These are phyloP conservation scores for Brassica cretica DNA, from an alignment of 345 rosid genomes.

Conservation along the genomic window DNA sequence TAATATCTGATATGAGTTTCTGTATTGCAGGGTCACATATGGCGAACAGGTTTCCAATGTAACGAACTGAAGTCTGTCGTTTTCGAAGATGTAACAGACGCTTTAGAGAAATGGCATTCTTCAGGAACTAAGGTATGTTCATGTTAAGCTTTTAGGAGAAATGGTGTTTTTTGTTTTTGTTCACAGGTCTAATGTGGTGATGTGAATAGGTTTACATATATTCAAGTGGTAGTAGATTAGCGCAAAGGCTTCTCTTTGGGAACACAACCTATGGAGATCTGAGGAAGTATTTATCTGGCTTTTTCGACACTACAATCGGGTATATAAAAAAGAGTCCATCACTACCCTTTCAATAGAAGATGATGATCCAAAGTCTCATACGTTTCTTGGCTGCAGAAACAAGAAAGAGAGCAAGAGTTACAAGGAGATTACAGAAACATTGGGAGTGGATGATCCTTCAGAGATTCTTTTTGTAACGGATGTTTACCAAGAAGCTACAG, in stretches of 20 bases:
- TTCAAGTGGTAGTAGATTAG: slow-evolving; percentile 95
- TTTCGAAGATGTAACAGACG: slow-evolving; percentile 82
- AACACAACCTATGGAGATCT: slow-evolving; percentile 81
- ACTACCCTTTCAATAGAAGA: not conserved
- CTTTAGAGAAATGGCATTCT: slow-evolving; percentile 84
- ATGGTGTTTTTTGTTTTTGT: not conserved
- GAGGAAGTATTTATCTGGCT: slow-evolving; percentile 79
- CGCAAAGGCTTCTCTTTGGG: slow-evolving; percentile 89
- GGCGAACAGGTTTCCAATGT: slow-evolving; percentile 83
- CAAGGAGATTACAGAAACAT: slow-evolving; percentile 63
- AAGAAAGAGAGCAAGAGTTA: slow-evolving; percentile 78
- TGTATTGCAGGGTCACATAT: slow-evolving; percentile 81
- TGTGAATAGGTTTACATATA: slow-evolving; percentile 76
- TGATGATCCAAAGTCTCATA: slow-evolving; percentile 1
- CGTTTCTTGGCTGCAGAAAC: slow-evolving; percentile 51
- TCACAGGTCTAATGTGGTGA: not conserved
- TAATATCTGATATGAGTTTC: slow-evolving; percentile 7
- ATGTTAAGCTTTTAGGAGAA: not conserved
- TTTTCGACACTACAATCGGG: slow-evolving; percentile 86
- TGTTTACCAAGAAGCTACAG: slow-evolving; percentile 83
- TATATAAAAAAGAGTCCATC: slow-evolving; percentile 36
- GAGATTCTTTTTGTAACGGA: slow-evolving; percentile 81
- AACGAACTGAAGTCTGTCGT: slow-evolving; percentile 78
- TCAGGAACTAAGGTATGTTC: slow-evolving; percentile 70
- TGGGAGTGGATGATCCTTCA: slow-evolving; percentile 85